Percentiles rank a stretch among this genome's conserved stretches.
phyloP scores from a whole-genome alignment of 768 basidiomycete species.

The Tubosaeta brunneosetosa region DNA sequence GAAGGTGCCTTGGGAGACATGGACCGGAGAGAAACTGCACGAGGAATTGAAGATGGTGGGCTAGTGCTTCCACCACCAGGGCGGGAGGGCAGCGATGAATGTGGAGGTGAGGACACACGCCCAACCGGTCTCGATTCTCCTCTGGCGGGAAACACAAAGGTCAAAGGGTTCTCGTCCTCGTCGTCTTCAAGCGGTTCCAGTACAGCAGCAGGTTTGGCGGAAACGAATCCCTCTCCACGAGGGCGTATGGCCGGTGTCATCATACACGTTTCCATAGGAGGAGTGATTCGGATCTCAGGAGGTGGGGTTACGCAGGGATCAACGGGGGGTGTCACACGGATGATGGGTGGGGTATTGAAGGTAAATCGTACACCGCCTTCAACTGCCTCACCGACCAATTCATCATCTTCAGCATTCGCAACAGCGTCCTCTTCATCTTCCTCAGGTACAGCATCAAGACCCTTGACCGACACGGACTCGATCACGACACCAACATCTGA shows the following conservation, averaged over 20 bases:
- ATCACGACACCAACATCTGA: constrained; percentile 41
- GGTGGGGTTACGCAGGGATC: constrained; percentile 25
- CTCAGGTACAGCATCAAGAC: constrained; percentile 39
- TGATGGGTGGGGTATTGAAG: constrained; percentile 54
- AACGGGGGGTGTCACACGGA: constrained; percentile 26
- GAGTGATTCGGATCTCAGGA: constrained; percentile 21
- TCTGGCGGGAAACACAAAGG: constrained; percentile 23
- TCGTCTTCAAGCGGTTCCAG: constrained; percentile 18
- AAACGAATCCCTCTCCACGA: not conserved
- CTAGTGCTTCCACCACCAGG: constrained; percentile 14
- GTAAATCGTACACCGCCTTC: constrained; percentile 71
- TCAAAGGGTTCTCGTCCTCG: constrained; percentile 19
- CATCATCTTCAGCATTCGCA: constrained; percentile 38
- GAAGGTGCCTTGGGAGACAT: constrained; percentile 28
- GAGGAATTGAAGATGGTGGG: constrained; percentile 53
- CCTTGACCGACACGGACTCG: constrained; percentile 23
- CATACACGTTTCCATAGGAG: constrained; percentile 14
- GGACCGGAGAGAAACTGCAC: constrained; percentile 34
- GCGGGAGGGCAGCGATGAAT: constrained; percentile 12
- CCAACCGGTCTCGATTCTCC: constrained; percentile 2
- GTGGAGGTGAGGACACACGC: constrained; percentile 5
- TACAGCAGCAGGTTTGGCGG: constrained; percentile 3
- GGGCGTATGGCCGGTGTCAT: constrained; percentile 18
- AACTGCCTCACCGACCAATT: constrained; percentile 54
- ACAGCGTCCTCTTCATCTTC: constrained; percentile 32